These are phyloP conservation scores for Pterocarpus santalinus DNA, from an alignment of 306 rosid genomes.

Conservation along the genomic window DNA sequence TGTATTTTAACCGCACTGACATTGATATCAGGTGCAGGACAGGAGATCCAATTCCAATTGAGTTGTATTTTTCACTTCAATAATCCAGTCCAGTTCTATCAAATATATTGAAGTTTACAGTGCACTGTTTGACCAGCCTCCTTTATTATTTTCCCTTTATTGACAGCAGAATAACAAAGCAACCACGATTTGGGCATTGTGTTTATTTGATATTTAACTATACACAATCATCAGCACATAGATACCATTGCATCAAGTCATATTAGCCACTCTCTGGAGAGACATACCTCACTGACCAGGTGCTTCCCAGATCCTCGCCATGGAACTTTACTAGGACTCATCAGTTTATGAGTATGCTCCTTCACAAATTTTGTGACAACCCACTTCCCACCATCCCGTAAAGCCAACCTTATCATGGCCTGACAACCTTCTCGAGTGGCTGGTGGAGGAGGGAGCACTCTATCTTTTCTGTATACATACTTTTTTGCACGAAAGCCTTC, in stretches of 20 bases:
- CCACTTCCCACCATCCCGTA: constrained; percentile 75
- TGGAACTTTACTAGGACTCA: constrained; percentile 82
- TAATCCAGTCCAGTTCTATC: background rate
- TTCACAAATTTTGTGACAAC: constrained; percentile 75
- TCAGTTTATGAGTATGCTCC: constrained; percentile 73
- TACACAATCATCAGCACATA: background rate
- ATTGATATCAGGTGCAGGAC: background rate
- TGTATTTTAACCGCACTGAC: background rate
- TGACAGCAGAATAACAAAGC: constrained; percentile 31
- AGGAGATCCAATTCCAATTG: background rate
- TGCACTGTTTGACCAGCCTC: background rate
- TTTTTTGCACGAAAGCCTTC: constrained; percentile 83
- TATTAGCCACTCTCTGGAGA: background rate
- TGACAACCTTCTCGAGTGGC: constrained; percentile 79
- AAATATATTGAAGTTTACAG: constrained; percentile 1
- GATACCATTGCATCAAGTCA: constrained; percentile 15
- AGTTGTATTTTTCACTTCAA: background rate
- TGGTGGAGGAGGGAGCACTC: constrained; percentile 83
- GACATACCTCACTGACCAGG: constrained; percentile 74
- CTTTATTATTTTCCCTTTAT: background rate
- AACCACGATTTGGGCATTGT: background rate
- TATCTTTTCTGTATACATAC: constrained; percentile 73
- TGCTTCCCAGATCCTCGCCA: constrained; percentile 78
- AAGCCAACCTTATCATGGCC: constrained; percentile 79
- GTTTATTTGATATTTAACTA: background rate